Evolutionary conservation across 768 basidiomycete genomes (phyloP).

Genomic region (Tylopilus sp.): DNA sequence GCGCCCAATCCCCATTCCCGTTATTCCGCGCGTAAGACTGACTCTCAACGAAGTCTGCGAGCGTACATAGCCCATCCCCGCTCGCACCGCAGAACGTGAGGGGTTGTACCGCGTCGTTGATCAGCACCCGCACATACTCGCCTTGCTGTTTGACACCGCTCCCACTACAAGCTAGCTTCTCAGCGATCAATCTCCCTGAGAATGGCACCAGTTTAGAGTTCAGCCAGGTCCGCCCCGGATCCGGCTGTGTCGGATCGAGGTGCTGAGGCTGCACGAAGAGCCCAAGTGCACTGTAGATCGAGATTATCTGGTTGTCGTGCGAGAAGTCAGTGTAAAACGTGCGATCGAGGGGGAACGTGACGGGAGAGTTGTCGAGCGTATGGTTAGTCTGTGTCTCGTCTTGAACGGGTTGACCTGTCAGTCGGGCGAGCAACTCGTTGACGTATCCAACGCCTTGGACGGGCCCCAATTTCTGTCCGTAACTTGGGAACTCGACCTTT

Average conservation of each 20-base stretch:
- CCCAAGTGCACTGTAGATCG: conserved; percentile 63
- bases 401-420: conserved; percentile 56
- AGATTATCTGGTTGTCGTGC: conserved; percentile 80
- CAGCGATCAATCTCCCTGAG: conserved; percentile 64
- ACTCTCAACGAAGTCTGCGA: conserved; percentile 63
- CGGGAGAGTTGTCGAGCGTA: conserved; percentile 60
- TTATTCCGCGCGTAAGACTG: conserved; percentile 63
- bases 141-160: too few relatives aligned
- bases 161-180: conserved; percentile 51
- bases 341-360: conserved; percentile 69
- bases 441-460: conserved; percentile 84
- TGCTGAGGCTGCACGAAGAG: conserved; percentile 39
- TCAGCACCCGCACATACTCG: conserved; percentile 65
- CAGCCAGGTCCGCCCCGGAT: conserved; percentile 43
- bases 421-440: conserved; percentile 80
- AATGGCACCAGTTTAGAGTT: conserved; percentile 66
- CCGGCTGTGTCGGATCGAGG: conserved; percentile 8
- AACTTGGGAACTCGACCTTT: conserved; percentile 34
- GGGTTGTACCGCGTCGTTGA: conserved; percentile 68
- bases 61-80: conserved; percentile 53
- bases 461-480: conserved; percentile 62
- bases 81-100: conserved; percentile 54
- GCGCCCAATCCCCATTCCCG: conserved; percentile 67
- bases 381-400: conserved; percentile 76
- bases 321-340: conserved; percentile 76